Conservation (phyloP, 2,329 filamentous ascomycete species). For the Raffaelea albimanens region DNA sequence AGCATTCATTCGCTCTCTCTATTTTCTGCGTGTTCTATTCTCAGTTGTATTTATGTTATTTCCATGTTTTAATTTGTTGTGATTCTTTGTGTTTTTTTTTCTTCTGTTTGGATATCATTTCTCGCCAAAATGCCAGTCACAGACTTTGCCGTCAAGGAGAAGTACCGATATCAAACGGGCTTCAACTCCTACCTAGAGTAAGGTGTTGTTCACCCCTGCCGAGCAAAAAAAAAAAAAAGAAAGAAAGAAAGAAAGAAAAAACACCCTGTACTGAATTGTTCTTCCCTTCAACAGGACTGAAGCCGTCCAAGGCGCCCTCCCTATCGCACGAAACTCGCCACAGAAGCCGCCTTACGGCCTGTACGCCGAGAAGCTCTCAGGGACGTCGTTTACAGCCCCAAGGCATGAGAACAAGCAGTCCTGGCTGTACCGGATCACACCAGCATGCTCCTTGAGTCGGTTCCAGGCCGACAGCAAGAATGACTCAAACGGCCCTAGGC, state of each 20-base stretch:
- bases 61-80: neutral
- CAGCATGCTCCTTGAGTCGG: slow-evolving; percentile 51
- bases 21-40: neutral
- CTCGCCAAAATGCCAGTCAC: slow-evolving; percentile 37
- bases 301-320: slow-evolving; percentile 64
- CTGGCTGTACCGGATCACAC: slow-evolving; percentile 63
- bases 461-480: slow-evolving; percentile 28
- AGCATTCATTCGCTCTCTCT: no score
- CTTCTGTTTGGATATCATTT: neutral
- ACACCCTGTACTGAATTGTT: neutral
- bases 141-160: slow-evolving; percentile 37
- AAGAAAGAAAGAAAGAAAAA: no score
- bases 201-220: no score
- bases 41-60: neutral
- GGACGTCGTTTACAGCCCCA: slow-evolving; percentile 62
- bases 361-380: slow-evolving; percentile 72
- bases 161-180: slow-evolving; percentile 69
- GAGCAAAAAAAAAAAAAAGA: no score
- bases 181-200: slow-evolving; percentile 72
- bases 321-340: slow-evolving; percentile 69
- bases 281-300: slow-evolving; percentile 48
- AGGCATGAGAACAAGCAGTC: slow-evolving; percentile 60
- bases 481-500: slow-evolving; percentile 1
- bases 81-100: neutral
- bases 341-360: slow-evolving; percentile 71